These are phyloP conservation scores for Ascochyta fabae DNA, from an alignment of 2,329 filamentous ascomycete genomes.

Conservation along the genomic window DNA sequence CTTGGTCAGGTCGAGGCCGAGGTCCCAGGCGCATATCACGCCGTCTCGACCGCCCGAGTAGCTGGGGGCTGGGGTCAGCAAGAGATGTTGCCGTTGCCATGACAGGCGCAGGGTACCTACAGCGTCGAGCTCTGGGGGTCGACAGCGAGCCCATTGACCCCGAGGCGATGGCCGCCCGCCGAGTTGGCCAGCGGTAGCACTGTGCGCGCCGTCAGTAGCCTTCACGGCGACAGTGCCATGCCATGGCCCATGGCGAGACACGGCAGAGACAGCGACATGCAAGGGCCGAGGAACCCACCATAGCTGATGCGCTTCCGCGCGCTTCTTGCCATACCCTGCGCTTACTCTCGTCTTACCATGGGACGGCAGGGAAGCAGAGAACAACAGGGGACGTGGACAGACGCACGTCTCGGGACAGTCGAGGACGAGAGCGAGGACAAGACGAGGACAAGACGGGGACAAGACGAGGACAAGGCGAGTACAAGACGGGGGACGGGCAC, in stretches of 20 bases:
- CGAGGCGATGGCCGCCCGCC: conserved; percentile 85
- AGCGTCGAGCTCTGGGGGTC: conserved; percentile 83
- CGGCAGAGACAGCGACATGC: neutral
- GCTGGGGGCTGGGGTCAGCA: conserved; percentile 49
- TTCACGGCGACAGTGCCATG: neutral
- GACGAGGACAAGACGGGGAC: neutral
- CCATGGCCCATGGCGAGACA: neutral
- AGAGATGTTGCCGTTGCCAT: neutral
- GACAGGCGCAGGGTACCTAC: conserved; percentile 55
- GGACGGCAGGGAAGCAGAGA: conserved; percentile 15
- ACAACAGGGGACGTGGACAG: neutral
- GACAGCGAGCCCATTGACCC: conserved; percentile 92
- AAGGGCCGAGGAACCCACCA: conserved; percentile 46
- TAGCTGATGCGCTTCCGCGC: conserved; percentile 62
- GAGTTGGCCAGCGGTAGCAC: conserved; percentile 76
- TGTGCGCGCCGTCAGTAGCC: conserved; percentile 42
- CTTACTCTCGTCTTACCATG: conserved; percentile 29
- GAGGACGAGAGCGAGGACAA: neutral
- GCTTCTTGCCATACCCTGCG: conserved; percentile 56
- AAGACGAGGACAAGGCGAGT: neutral
- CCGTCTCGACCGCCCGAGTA: conserved; percentile 97
- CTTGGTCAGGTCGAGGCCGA: conserved; percentile 72
- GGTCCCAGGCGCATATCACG: conserved; percentile 93
- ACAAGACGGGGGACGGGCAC: too few relatives aligned
- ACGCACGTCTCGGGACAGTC: neutral